phyloP scores from a whole-genome alignment of 2,329 filamentous ascomycete genomes.

The Ophiostoma angusticollis region DNA sequence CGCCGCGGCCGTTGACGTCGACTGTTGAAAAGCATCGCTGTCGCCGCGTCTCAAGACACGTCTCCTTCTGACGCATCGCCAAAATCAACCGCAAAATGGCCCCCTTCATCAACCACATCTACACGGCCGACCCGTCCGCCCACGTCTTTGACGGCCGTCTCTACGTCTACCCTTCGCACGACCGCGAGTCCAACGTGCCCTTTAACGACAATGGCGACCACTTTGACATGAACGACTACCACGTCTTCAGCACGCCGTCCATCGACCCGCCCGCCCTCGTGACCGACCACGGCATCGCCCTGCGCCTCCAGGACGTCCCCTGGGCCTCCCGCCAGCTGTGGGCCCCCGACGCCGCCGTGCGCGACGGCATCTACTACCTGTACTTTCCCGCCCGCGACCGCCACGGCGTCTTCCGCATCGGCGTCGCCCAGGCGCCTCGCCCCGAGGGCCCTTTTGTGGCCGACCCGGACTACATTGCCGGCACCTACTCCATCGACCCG shows the following conservation, averaged over 20 bases:
- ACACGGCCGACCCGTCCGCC: constrained; percentile 68
- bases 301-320: constrained; percentile 52
- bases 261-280: constrained; percentile 45
- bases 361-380: constrained; percentile 56
- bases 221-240: constrained; percentile 76
- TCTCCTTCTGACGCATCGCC: neutral
- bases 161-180: constrained; percentile 73
- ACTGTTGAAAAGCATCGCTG: too few species aligned
- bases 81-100: constrained; percentile 22
- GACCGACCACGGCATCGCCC: constrained; percentile 59
- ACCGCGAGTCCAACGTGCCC: constrained; percentile 58
- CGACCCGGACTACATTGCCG: constrained; percentile 50
- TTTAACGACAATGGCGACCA: constrained; percentile 80
- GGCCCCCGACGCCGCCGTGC: constrained; percentile 62
- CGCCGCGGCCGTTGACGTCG: too few species aligned
- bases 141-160: constrained; percentile 65
- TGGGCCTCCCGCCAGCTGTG: constrained; percentile 72
- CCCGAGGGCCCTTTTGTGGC: constrained; percentile 60
- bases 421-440: constrained; percentile 50
- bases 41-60: neutral
- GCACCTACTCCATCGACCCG: constrained; percentile 66
- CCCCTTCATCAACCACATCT: constrained; percentile 61
- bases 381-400: constrained; percentile 67
- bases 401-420: constrained; percentile 58
- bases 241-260: constrained; percentile 51